phyloP scores from a whole-genome alignment of 306 rosid genomes.

The Quercus variabilis region DNA sequence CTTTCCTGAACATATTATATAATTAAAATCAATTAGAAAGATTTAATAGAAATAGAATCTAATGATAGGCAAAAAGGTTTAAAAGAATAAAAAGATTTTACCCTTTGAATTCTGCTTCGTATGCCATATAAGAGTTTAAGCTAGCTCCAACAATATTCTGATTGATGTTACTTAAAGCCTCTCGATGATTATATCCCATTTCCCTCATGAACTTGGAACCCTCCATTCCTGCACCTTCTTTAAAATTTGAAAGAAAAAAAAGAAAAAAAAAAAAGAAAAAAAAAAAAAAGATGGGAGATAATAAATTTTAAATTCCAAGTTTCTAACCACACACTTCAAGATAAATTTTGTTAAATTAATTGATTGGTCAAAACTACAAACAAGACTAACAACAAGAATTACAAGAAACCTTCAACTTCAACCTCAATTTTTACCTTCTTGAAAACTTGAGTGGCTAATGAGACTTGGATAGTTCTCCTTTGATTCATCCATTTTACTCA shows the following conservation, averaged over 20 bases:
- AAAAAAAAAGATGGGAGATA: background rate
- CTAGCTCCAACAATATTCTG: conserved; percentile 34
- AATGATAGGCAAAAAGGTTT: background rate
- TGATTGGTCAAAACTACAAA: background rate
- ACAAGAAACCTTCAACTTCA: background rate
- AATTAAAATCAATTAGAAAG: background rate
- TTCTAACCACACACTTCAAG: background rate
- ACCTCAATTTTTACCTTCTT: conserved; percentile 17
- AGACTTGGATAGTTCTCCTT: conserved; percentile 34
- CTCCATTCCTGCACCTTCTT: conserved; percentile 44
- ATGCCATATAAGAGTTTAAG: conserved; percentile 13
- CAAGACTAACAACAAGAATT: conserved; percentile 5
- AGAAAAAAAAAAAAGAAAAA: background rate
- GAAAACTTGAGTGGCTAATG: conserved; percentile 24
- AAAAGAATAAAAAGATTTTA: background rate
- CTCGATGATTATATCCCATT: conserved; percentile 35
- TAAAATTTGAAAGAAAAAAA: conserved; percentile 2
- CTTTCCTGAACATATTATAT: background rate
- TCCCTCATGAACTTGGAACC: conserved; percentile 29
- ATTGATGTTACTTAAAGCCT: conserved; percentile 39
- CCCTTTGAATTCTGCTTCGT: conserved; percentile 15
- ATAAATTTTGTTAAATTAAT: background rate
- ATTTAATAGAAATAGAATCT: background rate
- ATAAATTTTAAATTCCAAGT: background rate
- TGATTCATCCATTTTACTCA: conserved; percentile 33